Evolutionary conservation across 345 rosid species (phyloP).

Genomic region (Acer saccharum): DNA sequence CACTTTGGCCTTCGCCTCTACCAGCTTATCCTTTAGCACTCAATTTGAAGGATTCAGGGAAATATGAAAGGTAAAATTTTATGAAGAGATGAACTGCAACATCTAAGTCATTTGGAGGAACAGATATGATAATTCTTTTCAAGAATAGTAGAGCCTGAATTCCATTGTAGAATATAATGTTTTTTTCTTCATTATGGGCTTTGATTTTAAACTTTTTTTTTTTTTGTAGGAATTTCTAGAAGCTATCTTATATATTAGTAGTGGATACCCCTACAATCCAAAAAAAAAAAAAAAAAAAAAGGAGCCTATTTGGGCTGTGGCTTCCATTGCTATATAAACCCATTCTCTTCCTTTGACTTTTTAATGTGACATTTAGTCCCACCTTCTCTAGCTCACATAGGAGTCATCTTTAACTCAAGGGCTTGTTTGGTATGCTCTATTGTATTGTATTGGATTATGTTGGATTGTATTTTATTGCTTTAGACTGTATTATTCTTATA

Average conservation of each 20-base stretch:
- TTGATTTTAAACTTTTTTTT: background rate
- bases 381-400: background rate
- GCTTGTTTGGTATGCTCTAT: too few relatives aligned
- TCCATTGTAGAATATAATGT: background rate
- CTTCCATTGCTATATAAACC: background rate
- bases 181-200: constrained; percentile 1
- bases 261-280: background rate
- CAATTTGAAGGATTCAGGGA: background rate
- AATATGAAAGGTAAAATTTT: background rate
- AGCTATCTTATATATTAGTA: background rate
- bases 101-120: background rate
- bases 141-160: background rate
- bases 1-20: background rate
- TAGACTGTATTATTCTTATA: too few relatives aligned
- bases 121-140: background rate
- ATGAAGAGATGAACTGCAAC: background rate
- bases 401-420: background rate
- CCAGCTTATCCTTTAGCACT: background rate
- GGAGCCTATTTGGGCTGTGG: background rate
- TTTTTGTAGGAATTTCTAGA: background rate
- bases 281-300: too few relatives aligned
- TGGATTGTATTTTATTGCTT: too few relatives aligned
- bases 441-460: too few relatives aligned
- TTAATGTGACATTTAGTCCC: background rate
- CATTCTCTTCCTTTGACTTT: background rate